phyloP scores from a whole-genome alignment of 805 yeast species.

The Zygotorulaspora chibaensis region DNA sequence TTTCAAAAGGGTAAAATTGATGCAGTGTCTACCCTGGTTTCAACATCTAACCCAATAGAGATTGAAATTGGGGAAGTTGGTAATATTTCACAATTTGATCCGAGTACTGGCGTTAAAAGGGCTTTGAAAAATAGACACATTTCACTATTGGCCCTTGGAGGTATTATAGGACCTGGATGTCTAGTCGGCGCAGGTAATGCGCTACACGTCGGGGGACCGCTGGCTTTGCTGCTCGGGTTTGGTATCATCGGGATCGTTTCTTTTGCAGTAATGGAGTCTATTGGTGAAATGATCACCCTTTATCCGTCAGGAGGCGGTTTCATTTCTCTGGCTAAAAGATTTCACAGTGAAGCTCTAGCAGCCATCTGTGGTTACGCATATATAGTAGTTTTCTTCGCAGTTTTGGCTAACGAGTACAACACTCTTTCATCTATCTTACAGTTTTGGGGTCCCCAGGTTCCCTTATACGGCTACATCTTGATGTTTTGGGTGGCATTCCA shows the following conservation, averaged over 20 bases:
- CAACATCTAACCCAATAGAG: too few species aligned
- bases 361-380: slow-evolving; percentile 14
- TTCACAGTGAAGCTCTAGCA: slow-evolving; percentile 14
- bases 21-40: too few species aligned
- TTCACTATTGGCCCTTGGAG: slow-evolving; percentile 33
- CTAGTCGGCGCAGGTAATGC: slow-evolving; percentile 28
- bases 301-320: slow-evolving; percentile 53
- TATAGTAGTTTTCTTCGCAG: slow-evolving; percentile 34
- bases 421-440: slow-evolving; percentile 38
- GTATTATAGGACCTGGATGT: slow-evolving; percentile 31
- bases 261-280: slow-evolving; percentile 16
- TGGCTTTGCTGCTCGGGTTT: slow-evolving; percentile 15
- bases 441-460: slow-evolving; percentile 24
- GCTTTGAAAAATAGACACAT: slow-evolving; percentile 21
- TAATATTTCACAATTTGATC: slow-evolving; percentile 6
- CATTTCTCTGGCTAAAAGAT: slow-evolving; percentile 43
- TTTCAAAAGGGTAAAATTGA: too few species aligned
- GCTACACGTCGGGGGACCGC: slow-evolving; percentile 12
- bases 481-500: slow-evolving; percentile 15
- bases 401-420: slow-evolving; percentile 56
- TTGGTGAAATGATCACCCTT: slow-evolving; percentile 15
- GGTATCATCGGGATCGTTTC: slow-evolving; percentile 14
- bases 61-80: neutral
- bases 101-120: slow-evolving; percentile 13
- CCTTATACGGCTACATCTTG: slow-evolving; percentile 15